Conservation (phyloP, 192 early-diverging fungal species). For the Piromyces sp. region DNA sequence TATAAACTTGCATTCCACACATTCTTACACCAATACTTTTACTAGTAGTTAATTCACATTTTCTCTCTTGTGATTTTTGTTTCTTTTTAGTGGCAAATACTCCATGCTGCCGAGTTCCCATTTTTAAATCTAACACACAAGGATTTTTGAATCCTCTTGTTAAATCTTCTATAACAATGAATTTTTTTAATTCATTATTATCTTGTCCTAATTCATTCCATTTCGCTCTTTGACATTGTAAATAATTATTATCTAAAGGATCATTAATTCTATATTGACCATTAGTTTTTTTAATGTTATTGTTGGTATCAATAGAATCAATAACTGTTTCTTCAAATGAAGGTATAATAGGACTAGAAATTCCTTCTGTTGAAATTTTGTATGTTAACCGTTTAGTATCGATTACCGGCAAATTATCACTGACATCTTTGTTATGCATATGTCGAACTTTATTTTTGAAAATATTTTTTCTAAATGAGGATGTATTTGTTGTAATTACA, state of each 20-base stretch:
- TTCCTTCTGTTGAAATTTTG: neutral
- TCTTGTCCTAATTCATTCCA: neutral
- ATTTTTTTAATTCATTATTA: neutral
- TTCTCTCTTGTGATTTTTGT: constrained; percentile 66
- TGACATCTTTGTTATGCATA: neutral
- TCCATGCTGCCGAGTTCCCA: constrained; percentile 94
- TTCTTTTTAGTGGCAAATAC: constrained; percentile 71
- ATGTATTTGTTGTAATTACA: neutral
- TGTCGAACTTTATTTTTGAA: too few relatives aligned
- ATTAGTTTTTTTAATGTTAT: neutral
- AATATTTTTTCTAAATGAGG: neutral
- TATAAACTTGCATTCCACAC: constrained; percentile 97
- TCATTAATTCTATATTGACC: neutral
- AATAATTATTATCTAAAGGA: neutral
- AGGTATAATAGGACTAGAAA: neutral
- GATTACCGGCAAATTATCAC: neutral
- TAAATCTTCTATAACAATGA: neutral
- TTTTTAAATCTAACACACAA: constrained; percentile 93
- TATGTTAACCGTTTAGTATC: neutral
- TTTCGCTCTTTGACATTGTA: neutral
- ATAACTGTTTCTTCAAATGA: neutral
- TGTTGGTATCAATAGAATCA: neutral
- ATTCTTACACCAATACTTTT: constrained; percentile 81
- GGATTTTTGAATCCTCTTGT: constrained; percentile 53
- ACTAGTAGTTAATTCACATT: constrained; percentile 85